These are phyloP conservation scores for Erythrobasidium yunnanense DNA, from an alignment of 768 basidiomycete genomes.

Conservation along the genomic window DNA sequence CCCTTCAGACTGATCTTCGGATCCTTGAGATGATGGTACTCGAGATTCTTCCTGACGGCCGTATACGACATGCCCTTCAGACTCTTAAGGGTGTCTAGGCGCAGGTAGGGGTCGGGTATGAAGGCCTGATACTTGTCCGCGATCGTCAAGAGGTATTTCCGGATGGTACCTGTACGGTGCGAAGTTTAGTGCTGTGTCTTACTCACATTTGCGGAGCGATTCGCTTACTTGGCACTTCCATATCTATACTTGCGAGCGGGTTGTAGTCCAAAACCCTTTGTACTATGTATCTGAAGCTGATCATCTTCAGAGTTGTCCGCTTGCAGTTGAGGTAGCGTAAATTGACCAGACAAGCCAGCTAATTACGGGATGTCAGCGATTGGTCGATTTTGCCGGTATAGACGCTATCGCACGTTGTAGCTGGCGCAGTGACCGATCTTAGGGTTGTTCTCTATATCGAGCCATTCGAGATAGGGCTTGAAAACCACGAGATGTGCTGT, in stretches of 20 bases:
- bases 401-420: background rate
- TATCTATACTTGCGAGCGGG: background rate
- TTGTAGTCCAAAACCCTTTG: background rate
- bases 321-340: background rate
- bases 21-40: constrained; percentile 6
- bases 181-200: no score
- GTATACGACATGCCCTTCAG: background rate
- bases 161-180: constrained; percentile 1
- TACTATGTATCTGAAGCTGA: constrained; percentile 7
- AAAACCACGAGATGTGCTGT: constrained; percentile 15
- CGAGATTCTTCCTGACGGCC: constrained; percentile 7
- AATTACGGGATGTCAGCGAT: background rate
- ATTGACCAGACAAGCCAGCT: constrained; percentile 4
- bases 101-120: constrained; percentile 10
- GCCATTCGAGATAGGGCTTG: background rate
- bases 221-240: background rate
- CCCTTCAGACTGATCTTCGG: constrained; percentile 10
- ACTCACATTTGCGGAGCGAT: no score
- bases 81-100: background rate
- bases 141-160: background rate
- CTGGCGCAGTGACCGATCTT: constrained; percentile 17
- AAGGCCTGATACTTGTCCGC: background rate
- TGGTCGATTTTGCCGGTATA: background rate
- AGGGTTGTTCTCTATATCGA: constrained; percentile 15
- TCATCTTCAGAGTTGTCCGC: background rate